Conservation (phyloP, 2,329 filamentous ascomycete genomes). For the Colletotrichum orchidophilum region DNA sequence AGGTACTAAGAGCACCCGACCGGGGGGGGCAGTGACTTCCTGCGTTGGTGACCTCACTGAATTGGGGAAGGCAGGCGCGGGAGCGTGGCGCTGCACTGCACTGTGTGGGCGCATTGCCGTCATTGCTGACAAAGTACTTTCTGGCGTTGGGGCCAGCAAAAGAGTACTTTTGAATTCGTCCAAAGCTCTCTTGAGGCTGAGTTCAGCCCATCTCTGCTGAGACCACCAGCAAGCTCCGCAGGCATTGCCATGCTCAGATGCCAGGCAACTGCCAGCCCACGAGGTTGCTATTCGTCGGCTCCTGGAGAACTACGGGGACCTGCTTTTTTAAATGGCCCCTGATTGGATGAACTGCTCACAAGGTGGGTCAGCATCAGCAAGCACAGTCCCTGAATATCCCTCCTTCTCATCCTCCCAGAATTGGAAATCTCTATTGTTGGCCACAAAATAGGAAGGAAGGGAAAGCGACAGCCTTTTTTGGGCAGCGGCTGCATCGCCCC, state of each 20-base stretch:
- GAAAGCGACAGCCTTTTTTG: neutral
- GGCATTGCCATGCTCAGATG: neutral
- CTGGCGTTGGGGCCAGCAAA: neutral
- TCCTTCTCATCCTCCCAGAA: neutral
- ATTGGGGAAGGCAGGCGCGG: slow-evolving; percentile 3
- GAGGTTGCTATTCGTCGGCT: neutral
- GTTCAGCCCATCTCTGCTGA: slow-evolving; percentile 1
- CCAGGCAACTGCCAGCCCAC: slow-evolving; percentile 4
- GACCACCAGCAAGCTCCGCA: neutral
- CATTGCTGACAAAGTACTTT: neutral
- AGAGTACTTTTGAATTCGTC: neutral
- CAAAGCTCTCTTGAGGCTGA: slow-evolving; percentile 5
- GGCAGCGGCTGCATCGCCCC: neutral
- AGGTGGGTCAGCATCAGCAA: neutral
- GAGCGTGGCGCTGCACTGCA: neutral
- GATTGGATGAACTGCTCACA: neutral
- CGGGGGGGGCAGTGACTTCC: neutral
- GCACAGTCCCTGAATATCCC: neutral
- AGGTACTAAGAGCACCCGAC: neutral
- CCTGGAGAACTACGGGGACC: slow-evolving; percentile 1
- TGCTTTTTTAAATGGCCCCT: neutral
- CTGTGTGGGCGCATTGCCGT: neutral
- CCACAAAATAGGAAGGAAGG: neutral
- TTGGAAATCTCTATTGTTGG: neutral
- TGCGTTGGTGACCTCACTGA: slow-evolving; percentile 21